phyloP scores from a whole-genome alignment of 2,329 filamentous ascomycete species.

The Gliomastix tumulicola region DNA sequence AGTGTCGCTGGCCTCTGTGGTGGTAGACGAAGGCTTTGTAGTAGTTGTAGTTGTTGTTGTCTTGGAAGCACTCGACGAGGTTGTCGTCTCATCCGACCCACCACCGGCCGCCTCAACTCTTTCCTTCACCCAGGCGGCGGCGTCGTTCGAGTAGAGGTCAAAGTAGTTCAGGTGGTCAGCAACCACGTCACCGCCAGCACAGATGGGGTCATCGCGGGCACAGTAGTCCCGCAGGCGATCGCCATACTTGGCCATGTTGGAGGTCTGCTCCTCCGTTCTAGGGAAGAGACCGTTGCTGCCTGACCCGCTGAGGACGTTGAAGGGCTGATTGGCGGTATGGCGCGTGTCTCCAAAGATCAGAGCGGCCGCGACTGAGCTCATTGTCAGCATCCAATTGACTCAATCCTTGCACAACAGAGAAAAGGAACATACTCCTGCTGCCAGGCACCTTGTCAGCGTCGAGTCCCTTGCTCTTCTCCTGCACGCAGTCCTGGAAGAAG shows the following conservation, averaged over 20 bases:
- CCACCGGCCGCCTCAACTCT: not conserved
- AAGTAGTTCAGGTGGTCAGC: conserved; percentile 29
- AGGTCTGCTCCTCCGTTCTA: conserved; percentile 17
- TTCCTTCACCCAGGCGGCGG: conserved; percentile 7
- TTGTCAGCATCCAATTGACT: no score
- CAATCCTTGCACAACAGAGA: no score
- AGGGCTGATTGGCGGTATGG: conserved; percentile 23
- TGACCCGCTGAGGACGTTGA: conserved; percentile 20
- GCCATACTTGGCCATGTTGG: conserved; percentile 17
- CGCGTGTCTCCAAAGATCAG: conserved; percentile 23
- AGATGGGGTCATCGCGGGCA: conserved; percentile 26
- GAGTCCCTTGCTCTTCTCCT: conserved; percentile 13
- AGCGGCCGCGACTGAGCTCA: conserved; percentile 17
- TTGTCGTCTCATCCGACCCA: not conserved
- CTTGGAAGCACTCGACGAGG: not conserved
- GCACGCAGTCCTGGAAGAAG: conserved; percentile 21
- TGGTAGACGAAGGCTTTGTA: no score
- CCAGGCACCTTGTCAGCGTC: conserved; percentile 17
- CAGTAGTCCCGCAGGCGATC: conserved; percentile 24
- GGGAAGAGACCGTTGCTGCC: conserved; percentile 16
- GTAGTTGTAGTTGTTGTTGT: no score
- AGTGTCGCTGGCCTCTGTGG: no score
- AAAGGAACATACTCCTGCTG: conserved; percentile 25
- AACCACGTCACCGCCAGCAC: conserved; percentile 23
- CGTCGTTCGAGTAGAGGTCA: conserved; percentile 16